Evolutionary conservation across 352 stramenopile species (phyloP).

Genomic region (Globisporangium abappressorium): DNA sequence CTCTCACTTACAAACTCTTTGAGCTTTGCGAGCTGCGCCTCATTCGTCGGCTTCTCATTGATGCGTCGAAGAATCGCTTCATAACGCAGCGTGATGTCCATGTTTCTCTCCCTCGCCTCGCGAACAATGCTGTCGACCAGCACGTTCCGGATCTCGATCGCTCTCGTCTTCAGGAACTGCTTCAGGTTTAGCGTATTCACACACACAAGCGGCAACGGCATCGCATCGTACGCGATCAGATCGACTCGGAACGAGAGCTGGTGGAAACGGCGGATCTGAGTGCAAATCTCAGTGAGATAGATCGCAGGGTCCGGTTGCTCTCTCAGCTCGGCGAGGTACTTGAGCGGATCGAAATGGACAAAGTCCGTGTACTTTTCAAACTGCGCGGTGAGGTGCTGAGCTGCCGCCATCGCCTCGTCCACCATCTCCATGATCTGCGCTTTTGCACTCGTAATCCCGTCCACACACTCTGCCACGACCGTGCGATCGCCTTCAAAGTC

Average conservation of each 20-base stretch:
- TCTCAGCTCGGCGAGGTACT: conserved; percentile 69
- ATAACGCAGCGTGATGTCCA: conserved; percentile 88
- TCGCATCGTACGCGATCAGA: conserved; percentile 63
- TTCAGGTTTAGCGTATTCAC: conserved; percentile 71
- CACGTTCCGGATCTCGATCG: conserved; percentile 66
- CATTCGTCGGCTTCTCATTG: conserved; percentile 90
- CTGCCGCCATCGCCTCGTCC: conserved; percentile 53
- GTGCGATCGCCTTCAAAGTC: conserved; percentile 39
- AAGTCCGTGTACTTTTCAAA: conserved; percentile 85
- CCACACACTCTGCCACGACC: conserved; percentile 48
- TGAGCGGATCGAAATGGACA: conserved; percentile 70
- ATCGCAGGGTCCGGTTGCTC: conserved; percentile 13
- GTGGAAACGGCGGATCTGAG: conserved; percentile 79
- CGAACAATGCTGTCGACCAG: conserved; percentile 82
- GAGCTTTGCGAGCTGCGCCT: conserved; percentile 87
- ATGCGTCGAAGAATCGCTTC: conserved; percentile 87
- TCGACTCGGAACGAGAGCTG: conserved; percentile 58
- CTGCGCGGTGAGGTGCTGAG: conserved; percentile 60
- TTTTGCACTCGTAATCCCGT: conserved; percentile 50
- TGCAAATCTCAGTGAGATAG: conserved; percentile 52
- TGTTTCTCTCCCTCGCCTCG: conserved; percentile 78
- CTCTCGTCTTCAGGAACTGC: conserved; percentile 59
- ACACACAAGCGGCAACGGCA: conserved; percentile 78
- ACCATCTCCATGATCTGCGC: conserved; percentile 54
- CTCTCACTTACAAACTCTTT: conserved; percentile 87